Base-by-base conservation (phyloP, 306 rosid species). In the Alnus rubra region DNA sequence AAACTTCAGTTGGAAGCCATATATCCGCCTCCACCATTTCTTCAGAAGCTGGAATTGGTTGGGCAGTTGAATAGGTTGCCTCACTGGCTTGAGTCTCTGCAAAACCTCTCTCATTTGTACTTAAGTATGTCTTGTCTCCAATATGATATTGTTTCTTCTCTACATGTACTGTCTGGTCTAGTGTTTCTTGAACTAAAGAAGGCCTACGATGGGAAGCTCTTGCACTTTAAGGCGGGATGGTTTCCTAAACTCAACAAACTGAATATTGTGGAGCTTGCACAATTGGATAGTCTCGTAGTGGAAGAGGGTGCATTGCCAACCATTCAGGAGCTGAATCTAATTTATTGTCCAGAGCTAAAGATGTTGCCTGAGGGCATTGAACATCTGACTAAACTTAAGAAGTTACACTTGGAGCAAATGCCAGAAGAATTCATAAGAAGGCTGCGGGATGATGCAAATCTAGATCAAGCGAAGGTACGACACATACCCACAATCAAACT, bases 281-380 rank as follows among this genome's bases (percentile, higher is more conserved):
- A 35, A 35, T 35, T 64, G 45, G 70, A 64, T 33, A 64, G 28
- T 14, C 48, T 64, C 35, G 48, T 64, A 64, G 19, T 35, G 19
- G 70, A 64, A 35, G 70, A 64, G 28, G 70, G 70, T 14, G 47
- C 70, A 35, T 64, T 64, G 70, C 70, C 70, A 15, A 64, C 70
- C 48, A 35, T 64, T 35, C 70, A 19, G 45, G 70, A 64, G 18
- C 15, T 64, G 11, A 64, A 64, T 33, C 70, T 64, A 64, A 64
- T 64, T 64, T 1, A 2, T 35, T 64, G 70, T 35, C 48, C 44
- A 16, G 5, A 15, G 70, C 48, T 64, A 64, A 64, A 64, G n/a
- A 37, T 2, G 12, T 64, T 64, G 70, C 70, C 70, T 64, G 5
- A 16, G 48, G 70, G 70, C n/a, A 39, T 64, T 64, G 70, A 64